phyloP scores from a whole-genome alignment of 306 rosid species.

The Aeschynomene evenia region DNA sequence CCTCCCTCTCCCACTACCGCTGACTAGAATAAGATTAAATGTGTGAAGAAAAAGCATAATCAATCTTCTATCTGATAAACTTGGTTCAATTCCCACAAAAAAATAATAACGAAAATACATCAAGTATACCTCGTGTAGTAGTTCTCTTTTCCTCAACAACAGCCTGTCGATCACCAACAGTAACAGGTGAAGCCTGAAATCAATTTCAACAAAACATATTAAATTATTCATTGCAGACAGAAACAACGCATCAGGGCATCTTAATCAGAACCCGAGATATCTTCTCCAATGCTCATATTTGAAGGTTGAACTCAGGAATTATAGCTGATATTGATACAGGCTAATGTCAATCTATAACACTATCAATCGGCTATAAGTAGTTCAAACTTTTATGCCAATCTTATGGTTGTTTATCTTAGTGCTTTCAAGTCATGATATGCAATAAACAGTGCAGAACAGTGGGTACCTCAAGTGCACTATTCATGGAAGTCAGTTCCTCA shows the following conservation, averaged over 20 bases:
- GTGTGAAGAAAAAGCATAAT: neutral
- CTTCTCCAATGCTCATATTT: neutral
- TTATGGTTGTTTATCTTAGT: neutral
- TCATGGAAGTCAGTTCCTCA: slow-evolving; percentile 71
- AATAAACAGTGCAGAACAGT: neutral
- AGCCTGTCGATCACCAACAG: slow-evolving; percentile 72
- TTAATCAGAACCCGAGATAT: slow-evolving; percentile 3
- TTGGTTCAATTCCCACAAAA: neutral
- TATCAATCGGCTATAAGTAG: slow-evolving; percentile 6
- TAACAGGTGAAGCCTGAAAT: slow-evolving; percentile 74
- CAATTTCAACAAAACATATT: slow-evolving; percentile 28
- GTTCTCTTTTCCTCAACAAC: slow-evolving; percentile 91
- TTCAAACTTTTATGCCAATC: neutral
- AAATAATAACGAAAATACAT: slow-evolving; percentile 17
- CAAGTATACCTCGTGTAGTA: slow-evolving; percentile 74
- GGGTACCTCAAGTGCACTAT: slow-evolving; percentile 77
- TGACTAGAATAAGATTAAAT: slow-evolving; percentile 45
- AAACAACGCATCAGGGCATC: neutral
- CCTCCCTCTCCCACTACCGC: slow-evolving; percentile 84
- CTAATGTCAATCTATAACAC: slow-evolving; percentile 2
- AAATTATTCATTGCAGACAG: neutral
- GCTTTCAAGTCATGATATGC: slow-evolving; percentile 13
- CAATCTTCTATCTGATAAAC: slow-evolving; percentile 11
- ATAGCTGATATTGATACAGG: neutral
- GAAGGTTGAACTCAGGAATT: slow-evolving; percentile 13